Conservation (phyloP, 2,329 filamentous ascomycete species). For the Diplodia intermedia region DNA sequence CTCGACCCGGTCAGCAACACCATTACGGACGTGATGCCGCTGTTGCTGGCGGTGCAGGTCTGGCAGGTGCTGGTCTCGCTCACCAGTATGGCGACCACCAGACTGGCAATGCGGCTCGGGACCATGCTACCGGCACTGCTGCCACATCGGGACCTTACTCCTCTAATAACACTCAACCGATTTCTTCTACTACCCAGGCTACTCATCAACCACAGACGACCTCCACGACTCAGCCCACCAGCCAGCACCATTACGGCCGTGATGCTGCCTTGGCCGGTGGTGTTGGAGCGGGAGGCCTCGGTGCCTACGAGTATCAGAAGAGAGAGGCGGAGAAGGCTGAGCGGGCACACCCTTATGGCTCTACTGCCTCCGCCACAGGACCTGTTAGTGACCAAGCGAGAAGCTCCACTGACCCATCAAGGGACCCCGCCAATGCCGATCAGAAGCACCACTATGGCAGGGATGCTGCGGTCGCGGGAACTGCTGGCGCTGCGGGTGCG, state of each 20-base stretch:
- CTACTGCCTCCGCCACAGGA: background rate
- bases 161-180: background rate
- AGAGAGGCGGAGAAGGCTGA: constrained; percentile 20
- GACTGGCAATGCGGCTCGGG: background rate
- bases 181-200: background rate
- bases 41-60: constrained; percentile 38
- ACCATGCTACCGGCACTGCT: background rate
- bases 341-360: constrained; percentile 10
- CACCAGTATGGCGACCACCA: constrained; percentile 31
- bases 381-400: background rate
- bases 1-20: constrained; percentile 34
- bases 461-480: constrained; percentile 40
- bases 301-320: constrained; percentile 31
- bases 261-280: constrained; percentile 44
- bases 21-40: constrained; percentile 41
- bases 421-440: constrained; percentile 8
- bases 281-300: constrained; percentile 40
- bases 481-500: constrained; percentile 39
- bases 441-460: constrained; percentile 39
- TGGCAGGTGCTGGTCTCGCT: constrained; percentile 37
- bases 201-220: background rate
- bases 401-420: constrained; percentile 36
- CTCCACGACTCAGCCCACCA: background rate
- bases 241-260: constrained; percentile 43
- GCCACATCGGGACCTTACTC: background rate